Conservation (phyloP, 1,284 basidiomycete genomes). For the Ceratorhiza oryzae-sativae region DNA sequence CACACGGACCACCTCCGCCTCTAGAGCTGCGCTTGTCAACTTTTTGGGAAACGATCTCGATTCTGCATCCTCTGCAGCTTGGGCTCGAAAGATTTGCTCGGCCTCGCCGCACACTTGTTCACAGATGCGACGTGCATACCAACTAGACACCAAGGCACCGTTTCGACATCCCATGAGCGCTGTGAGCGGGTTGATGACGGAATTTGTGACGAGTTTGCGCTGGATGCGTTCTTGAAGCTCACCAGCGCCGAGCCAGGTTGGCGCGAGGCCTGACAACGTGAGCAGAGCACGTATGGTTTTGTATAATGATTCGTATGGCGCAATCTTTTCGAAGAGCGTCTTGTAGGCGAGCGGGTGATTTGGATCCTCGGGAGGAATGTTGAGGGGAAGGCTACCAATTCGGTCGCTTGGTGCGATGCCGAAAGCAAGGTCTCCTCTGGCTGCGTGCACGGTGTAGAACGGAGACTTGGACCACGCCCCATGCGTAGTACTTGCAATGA, state of each 20-base stretch:
- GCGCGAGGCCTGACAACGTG: constrained; percentile 63
- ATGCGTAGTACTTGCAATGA: constrained; percentile 85
- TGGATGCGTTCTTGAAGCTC: constrained; percentile 76
- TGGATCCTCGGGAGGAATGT: background rate
- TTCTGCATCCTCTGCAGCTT: constrained; percentile 51
- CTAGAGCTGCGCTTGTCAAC: constrained; percentile 48
- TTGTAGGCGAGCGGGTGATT: background rate
- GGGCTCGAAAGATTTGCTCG: constrained; percentile 62
- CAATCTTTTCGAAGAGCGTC: constrained; percentile 41
- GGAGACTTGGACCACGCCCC: constrained; percentile 65
- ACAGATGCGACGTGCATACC: constrained; percentile 57
- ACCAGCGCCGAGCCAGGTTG: constrained; percentile 73
- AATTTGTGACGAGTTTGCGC: constrained; percentile 85
- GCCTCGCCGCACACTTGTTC: constrained; percentile 66
- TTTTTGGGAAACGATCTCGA: constrained; percentile 32
- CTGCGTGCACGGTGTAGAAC: constrained; percentile 76
- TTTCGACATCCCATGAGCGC: constrained; percentile 84
- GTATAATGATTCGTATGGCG: constrained; percentile 59
- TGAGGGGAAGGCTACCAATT: constrained; percentile 11
- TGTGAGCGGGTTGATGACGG: constrained; percentile 87
- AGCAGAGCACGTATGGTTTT: constrained; percentile 73
- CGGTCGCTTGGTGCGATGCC: constrained; percentile 69
- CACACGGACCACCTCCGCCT: constrained; percentile 62
- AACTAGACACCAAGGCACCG: constrained; percentile 67
- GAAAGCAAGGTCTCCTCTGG: constrained; percentile 75